Base-by-base conservation (phyloP, 768 basidiomycete species). In the Leccinellum luteum region DNA sequence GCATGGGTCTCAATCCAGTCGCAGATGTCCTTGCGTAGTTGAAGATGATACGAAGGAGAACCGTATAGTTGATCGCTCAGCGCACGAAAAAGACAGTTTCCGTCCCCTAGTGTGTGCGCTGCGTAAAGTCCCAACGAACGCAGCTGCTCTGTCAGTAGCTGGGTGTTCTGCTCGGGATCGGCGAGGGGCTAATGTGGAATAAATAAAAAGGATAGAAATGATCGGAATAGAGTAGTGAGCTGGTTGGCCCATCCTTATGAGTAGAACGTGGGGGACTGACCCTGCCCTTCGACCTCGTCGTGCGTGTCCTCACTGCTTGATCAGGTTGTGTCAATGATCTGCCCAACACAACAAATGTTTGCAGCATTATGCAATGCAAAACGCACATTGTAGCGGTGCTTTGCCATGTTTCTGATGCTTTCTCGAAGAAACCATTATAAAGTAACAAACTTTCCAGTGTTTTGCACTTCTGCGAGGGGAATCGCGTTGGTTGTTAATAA, bases 71-170 rank as follows among this genome's bases (percentile, higher is more conserved):
- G 94, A 74, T 96, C 94, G 48, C 88, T 86, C 54, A 95, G 79
- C 0, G 94, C 92, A 48, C 93, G 87, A 74, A 95, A 97, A 61
- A 97, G 83, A 73, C 94, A 97, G 75, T 95, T 96, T 48, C 94
- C 94, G 72, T 96, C 90, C 51, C 92, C 93, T 44, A 92, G 73
- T 17, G 90, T 95, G 61, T 85, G 79, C 3, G 90, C 90, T n/a
- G 93, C 88, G 70, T 95, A 95, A 9, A 95, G 78, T 3, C 92
- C 92, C 52, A 93, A 76, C 6, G 84, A 79, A 50, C 84, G 83
- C 38, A 96, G 84, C 74, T 94, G 91, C 54, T 79, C 76, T 6
- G 79, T 83, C 61, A 95, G 85, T 51, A 79, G 81, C 56, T 82
- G 81, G 21, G 83, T 85, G 70, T 84, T 89, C 64, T 83, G 77